Evolutionary conservation across 2,329 filamentous ascomycete species (phyloP).

Genomic region (Monilinia fructicola): DNA sequence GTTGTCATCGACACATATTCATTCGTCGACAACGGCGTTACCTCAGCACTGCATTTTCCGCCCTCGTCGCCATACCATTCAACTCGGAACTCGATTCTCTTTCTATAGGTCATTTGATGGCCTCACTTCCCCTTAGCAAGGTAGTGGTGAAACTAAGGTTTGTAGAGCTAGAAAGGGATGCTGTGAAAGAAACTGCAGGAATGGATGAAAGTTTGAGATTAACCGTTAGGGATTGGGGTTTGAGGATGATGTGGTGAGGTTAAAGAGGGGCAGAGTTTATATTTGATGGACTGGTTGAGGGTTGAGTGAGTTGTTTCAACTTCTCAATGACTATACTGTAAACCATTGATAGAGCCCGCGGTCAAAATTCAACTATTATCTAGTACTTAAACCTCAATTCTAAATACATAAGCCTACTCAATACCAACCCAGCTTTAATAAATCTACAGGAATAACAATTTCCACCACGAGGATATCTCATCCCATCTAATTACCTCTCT

Average conservation of each 20-base stretch:
- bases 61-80: conserved; percentile 24
- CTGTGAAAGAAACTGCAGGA: background rate
- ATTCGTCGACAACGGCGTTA: conserved; percentile 23
- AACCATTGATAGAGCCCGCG: background rate
- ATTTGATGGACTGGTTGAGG: background rate
- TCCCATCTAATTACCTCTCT: background rate
- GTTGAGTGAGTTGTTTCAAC: background rate
- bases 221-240: background rate
- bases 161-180: background rate
- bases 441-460: background rate
- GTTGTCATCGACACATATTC: conserved; percentile 2
- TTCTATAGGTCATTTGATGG: conserved; percentile 14
- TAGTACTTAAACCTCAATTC: too few relatives aligned
- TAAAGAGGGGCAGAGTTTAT: background rate
- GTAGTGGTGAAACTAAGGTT: too few relatives aligned
- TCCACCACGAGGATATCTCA: background rate
- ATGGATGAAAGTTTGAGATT: background rate
- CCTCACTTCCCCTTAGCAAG: background rate
- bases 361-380: too few relatives aligned
- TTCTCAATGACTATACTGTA: background rate
- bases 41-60: conserved; percentile 27
- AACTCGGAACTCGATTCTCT: conserved; percentile 15
- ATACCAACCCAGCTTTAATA: background rate
- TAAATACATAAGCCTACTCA: background rate
- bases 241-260: background rate